Base-by-base conservation (phyloP, 148 eudicot genomes). In the Dysphania ambrosioides region DNA sequence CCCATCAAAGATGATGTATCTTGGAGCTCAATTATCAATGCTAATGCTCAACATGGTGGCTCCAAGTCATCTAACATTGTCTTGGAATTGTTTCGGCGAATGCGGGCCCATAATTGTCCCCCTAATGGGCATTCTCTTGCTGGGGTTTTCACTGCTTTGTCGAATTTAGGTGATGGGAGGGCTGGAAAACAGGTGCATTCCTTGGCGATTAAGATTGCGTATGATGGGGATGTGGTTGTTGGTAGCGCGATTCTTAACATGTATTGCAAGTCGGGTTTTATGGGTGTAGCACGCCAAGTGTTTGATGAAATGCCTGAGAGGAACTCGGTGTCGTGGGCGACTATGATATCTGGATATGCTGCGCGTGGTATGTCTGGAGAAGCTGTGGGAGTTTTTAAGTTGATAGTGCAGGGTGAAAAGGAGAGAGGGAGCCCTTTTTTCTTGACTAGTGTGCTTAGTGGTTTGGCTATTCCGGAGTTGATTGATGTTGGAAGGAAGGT, bases 251-350 rank as follows among this genome's bases (percentile, higher is more conserved):
- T 86, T 67, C 44, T 84, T 0, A 83, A 82, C 49, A 78, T 87
- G 88, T 87, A 87, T 47, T 80, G 84, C 36, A 87, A 83, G 47
- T 49, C 80, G 62, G 82, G 86, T 53, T 34, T 72, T 5, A 56
- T 85, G 5, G 38, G 12, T 2, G 85, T 80, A 65, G 91, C 85
- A 2, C 87, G n/a, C n/a, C n/a, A 76, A 29, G 71, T 85, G 87
- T 85, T 87, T 40, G 91, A 87, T 78, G 40, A 32, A 44, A 86
- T 88, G 89, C 84, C 87, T 11, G 83, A 82, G 66, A 88, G 83
- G 57, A 86, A 82, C 61, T 84, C 87, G 0, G 81, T 86, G 40
- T 77, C 87, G 10, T 86, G 87, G 89, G 85, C 83, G 8, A 80
- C 84, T 0, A 80, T 86, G 84, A 72, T 82, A 64, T 86, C 85